These are phyloP conservation scores for Cladosporium austrohemisphaericum DNA, from an alignment of 2,329 filamentous ascomycete genomes.

Conservation along the genomic window DNA sequence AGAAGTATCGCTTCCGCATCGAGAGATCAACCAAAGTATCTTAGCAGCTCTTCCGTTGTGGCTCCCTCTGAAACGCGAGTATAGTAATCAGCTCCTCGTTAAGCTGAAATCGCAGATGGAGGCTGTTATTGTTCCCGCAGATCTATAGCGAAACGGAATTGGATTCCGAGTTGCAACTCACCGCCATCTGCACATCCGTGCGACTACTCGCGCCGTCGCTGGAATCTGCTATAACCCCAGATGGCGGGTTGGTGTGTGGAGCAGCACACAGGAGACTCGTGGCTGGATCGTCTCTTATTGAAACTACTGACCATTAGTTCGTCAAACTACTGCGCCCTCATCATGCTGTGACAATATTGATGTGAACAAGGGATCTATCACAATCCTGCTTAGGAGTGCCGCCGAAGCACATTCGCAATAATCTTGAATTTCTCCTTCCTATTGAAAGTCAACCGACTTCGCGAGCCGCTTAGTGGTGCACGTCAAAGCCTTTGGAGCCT, in stretches of 20 bases:
- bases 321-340: conserved; percentile 9
- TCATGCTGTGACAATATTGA: conserved; percentile 9
- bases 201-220: conserved; percentile 3
- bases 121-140: not conserved
- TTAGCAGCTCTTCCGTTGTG: not conserved
- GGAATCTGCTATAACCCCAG: conserved; percentile 13
- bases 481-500: not conserved
- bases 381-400: conserved; percentile 4
- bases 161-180: conserved; percentile 5
- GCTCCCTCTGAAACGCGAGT: not conserved
- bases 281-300: not conserved
- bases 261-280: not conserved
- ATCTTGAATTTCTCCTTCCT: too few relatives aligned
- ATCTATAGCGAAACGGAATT: conserved; percentile 4
- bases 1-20: not conserved
- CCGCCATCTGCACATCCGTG: conserved; percentile 5
- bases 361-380: conserved; percentile 2
- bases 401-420: not conserved
- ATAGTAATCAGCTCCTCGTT: not conserved
- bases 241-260: conserved; percentile 5
- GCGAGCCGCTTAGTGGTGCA: not conserved
- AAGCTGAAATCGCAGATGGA: conserved; percentile 7
- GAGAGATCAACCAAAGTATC: conserved; percentile 2
- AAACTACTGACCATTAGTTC: conserved; percentile 4
- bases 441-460: not conserved